These are phyloP conservation scores for Heterobasidion occidentale DNA, from an alignment of 1,284 basidiomycete species.

Conservation along the genomic window DNA sequence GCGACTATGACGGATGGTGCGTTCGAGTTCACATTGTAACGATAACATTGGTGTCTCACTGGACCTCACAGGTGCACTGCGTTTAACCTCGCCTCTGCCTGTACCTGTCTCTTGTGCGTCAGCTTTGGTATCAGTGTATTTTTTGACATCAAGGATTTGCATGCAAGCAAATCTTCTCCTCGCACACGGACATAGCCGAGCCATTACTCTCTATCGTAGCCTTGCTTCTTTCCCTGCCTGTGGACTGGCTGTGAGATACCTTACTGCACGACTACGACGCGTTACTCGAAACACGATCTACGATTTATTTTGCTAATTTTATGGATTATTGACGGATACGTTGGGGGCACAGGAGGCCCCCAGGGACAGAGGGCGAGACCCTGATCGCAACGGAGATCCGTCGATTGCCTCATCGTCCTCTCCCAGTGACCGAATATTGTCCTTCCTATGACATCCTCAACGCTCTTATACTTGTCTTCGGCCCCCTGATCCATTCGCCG, in stretches of 20 bases:
- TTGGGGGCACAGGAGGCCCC: too few relatives aligned
- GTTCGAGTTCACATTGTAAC: constrained; percentile 16
- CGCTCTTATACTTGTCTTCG: too few relatives aligned
- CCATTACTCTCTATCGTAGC: not conserved
- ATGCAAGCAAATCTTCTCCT: constrained; percentile 42
- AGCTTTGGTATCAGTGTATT: constrained; percentile 48
- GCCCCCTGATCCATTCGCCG: not conserved
- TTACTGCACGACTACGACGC: not conserved
- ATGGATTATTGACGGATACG: too few relatives aligned
- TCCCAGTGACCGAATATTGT: too few relatives aligned
- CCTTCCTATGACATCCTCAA: too few relatives aligned
- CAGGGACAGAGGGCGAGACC: too few relatives aligned
- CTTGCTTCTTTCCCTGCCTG: not conserved
- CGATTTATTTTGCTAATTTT: not conserved
- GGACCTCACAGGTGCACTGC: constrained; percentile 50
- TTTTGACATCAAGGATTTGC: constrained; percentile 60
- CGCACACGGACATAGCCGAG: constrained; percentile 29
- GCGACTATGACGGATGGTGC: constrained; percentile 55
- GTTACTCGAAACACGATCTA: not conserved
- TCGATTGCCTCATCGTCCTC: too few relatives aligned
- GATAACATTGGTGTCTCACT: constrained; percentile 1
- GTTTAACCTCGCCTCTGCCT: constrained; percentile 57
- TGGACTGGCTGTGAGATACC: not conserved
- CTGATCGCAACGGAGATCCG: too few relatives aligned
- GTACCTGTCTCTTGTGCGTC: constrained; percentile 47